Conservation (phyloP, 495 filamentous ascomycete genomes). For the Podospora didyma region DNA sequence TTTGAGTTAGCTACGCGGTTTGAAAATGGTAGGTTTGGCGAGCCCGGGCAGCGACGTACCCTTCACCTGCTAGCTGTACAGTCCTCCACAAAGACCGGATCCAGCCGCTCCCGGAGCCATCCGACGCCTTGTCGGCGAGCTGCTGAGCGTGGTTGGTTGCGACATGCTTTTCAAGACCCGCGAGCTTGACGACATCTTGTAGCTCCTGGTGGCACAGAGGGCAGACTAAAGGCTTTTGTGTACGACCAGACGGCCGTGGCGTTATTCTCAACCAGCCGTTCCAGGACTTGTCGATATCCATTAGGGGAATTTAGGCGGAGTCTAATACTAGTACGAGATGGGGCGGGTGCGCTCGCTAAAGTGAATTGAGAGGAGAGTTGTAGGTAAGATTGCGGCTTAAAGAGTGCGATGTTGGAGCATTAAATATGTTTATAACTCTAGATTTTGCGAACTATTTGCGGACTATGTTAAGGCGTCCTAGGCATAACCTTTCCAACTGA, state of each 20-base stretch:
- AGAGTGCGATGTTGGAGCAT: neutral
- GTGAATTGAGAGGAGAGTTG: neutral
- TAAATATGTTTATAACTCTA: neutral
- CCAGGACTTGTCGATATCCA: constrained; percentile 2
- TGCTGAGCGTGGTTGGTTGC: neutral
- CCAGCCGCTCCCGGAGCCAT: constrained; percentile 4
- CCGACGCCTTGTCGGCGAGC: constrained; percentile 5
- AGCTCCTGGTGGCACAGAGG: neutral
- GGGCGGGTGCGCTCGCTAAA: neutral
- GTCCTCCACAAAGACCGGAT: neutral
- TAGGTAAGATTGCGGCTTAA: neutral
- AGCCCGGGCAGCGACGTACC: neutral
- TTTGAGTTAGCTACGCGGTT: neutral
- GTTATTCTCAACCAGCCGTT: neutral
- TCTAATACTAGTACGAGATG: neutral
- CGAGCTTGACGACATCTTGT: constrained; percentile 1
- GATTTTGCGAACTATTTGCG: neutral
- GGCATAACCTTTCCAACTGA: neutral
- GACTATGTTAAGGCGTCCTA: neutral
- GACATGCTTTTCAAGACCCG: constrained; percentile 1
- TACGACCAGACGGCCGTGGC: neutral
- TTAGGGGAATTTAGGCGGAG: neutral
- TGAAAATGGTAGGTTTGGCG: neutral
- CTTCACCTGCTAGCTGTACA: neutral
- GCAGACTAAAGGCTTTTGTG: neutral